These are phyloP conservation scores for Urtica urens DNA, from an alignment of 306 rosid genomes.

Conservation along the genomic window DNA sequence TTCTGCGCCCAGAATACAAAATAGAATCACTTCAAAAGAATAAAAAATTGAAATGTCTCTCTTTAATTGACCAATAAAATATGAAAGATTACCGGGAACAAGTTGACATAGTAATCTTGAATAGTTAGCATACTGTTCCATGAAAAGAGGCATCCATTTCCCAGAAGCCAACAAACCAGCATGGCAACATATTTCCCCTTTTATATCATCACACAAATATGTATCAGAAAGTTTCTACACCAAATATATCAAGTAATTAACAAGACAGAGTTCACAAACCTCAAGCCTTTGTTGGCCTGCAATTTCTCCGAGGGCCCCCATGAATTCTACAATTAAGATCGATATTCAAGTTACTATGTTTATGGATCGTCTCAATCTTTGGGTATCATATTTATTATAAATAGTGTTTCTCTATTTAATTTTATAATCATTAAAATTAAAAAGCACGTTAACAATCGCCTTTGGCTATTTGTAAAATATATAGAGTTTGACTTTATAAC, in stretches of 20 bases:
- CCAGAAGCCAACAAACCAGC: constrained; percentile 74
- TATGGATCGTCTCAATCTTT: too few relatives aligned
- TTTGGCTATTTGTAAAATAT: too few relatives aligned
- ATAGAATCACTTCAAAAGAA: not conserved
- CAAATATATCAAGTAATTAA: not conserved
- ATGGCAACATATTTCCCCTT: constrained; percentile 61
- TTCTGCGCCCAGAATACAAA: constrained; percentile 32
- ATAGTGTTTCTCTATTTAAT: too few relatives aligned
- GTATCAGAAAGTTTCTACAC: constrained; percentile 2
- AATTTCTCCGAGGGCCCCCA: constrained; percentile 21
- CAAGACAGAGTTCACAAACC: constrained; percentile 30
- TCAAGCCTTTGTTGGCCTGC: constrained; percentile 31
- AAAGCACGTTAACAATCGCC: too few relatives aligned
- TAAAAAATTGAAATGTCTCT: not conserved
- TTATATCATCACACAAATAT: not conserved
- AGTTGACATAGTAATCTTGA: constrained; percentile 53
- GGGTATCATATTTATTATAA: too few relatives aligned
- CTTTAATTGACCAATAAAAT: not conserved
- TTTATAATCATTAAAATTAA: too few relatives aligned
- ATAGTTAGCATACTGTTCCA: constrained; percentile 96
- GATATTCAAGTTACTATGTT: too few relatives aligned
- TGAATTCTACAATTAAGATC: not conserved
- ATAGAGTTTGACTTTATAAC: too few relatives aligned
- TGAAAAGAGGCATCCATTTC: constrained; percentile 71
- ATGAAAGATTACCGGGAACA: constrained; percentile 60